Evolutionary conservation across 73 alveolate genomes (phyloP).

Genomic region (Paramecium bursaria): DNA sequence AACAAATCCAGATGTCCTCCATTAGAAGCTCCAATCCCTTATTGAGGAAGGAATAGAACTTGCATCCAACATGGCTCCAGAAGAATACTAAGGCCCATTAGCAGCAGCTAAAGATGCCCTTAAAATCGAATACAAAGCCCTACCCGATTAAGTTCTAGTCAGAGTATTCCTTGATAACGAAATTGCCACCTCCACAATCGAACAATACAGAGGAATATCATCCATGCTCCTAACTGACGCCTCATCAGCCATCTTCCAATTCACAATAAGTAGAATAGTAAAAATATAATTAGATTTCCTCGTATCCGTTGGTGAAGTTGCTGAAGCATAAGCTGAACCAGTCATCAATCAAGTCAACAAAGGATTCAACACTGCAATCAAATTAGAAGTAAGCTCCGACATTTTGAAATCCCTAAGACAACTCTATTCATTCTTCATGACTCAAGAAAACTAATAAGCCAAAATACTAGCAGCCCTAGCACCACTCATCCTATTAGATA

Average conservation of each 20-base stretch:
- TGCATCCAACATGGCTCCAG: conserved; percentile 10
- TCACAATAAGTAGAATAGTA: neutral
- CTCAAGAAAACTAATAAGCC: neutral
- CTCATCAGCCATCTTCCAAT: neutral
- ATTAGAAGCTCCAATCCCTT: neutral
- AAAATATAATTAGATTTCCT: neutral
- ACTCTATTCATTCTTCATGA: neutral
- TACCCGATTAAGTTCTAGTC: conserved; percentile 12
- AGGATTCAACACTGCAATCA: neutral
- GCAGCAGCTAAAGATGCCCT: conserved; percentile 24
- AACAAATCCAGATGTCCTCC: neutral
- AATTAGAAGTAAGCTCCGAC: neutral
- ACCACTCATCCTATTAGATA: neutral
- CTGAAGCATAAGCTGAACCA: conserved; percentile 3
- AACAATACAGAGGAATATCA: conserved; percentile 5
- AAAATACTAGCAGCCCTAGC: neutral
- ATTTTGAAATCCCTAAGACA: neutral
- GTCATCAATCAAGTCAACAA: neutral
- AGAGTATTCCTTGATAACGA: conserved; percentile 24
- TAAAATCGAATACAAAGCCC: conserved; percentile 18
- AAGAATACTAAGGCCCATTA: neutral
- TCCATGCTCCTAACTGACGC: neutral
- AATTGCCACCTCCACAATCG: neutral
- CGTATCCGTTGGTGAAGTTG: neutral
- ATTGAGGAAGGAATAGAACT: neutral